phyloP scores from a whole-genome alignment of 768 basidiomycete genomes.

The Mycena chlorophos region DNA sequence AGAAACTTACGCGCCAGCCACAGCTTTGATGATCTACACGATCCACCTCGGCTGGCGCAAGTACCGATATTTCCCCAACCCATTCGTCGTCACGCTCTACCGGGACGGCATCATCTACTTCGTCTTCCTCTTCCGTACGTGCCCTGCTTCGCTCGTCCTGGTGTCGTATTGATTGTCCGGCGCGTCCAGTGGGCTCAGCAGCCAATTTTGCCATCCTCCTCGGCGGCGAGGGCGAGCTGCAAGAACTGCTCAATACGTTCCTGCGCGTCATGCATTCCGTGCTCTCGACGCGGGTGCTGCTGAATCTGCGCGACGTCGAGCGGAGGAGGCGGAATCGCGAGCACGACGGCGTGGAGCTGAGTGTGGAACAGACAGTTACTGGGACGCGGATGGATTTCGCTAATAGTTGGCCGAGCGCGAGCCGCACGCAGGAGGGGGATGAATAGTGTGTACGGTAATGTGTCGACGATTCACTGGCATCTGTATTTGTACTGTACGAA shows the following conservation, averaged over 20 bases:
- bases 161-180: too few relatives aligned
- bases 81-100: constrained; percentile 10
- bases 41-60: constrained; percentile 9
- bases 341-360: background rate
- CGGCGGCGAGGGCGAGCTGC: constrained; percentile 16
- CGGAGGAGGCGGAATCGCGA: background rate
- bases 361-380: background rate
- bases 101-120: constrained; percentile 14
- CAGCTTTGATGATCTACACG: constrained; percentile 10
- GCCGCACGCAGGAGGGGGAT: too few relatives aligned
- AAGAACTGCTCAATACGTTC: constrained; percentile 25
- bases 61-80: constrained; percentile 8
- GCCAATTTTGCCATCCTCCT: constrained; percentile 21
- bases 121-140: constrained; percentile 8
- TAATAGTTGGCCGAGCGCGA: too few relatives aligned
- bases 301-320: constrained; percentile 21
- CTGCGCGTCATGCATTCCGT: constrained; percentile 28
- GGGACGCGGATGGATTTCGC: constrained; percentile 3
- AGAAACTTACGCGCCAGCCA: background rate
- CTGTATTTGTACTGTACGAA: too few relatives aligned
- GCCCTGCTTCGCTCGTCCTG: background rate
- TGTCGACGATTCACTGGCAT: too few relatives aligned
- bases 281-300: constrained; percentile 23
- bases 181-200: constrained; percentile 17
- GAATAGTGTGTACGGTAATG: too few relatives aligned